These are phyloP conservation scores for Cordyceps sp. DNA, from an alignment of 2,329 filamentous ascomycete species.

Conservation along the genomic window DNA sequence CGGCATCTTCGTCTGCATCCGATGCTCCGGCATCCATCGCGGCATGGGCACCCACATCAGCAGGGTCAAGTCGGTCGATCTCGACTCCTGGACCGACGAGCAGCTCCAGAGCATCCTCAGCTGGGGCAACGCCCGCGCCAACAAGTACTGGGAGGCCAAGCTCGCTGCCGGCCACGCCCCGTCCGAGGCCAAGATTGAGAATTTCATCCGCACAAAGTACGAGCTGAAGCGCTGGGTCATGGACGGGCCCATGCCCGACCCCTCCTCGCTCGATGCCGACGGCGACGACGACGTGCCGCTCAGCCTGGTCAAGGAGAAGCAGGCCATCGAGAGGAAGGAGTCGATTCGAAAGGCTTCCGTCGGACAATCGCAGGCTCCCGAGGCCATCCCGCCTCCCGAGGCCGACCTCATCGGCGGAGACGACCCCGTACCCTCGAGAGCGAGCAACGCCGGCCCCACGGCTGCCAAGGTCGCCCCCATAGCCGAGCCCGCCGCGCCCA, in stretches of 20 bases:
- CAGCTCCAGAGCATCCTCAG: constrained; percentile 83
- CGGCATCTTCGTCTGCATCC: constrained; percentile 93
- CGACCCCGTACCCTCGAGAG: constrained; percentile 49
- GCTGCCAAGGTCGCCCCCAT: constrained; percentile 40
- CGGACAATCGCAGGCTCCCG: constrained; percentile 22
- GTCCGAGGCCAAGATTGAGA: constrained; percentile 96
- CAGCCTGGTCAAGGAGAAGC: constrained; percentile 49
- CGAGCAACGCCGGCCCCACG: constrained; percentile 57
- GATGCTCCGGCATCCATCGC: constrained; percentile 95
- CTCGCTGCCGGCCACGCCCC: constrained; percentile 79
- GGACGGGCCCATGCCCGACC: constrained; percentile 89
- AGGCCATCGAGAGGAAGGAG: constrained; percentile 42
- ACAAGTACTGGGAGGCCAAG: constrained; percentile 98
- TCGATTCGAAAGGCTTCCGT: constrained; percentile 43
- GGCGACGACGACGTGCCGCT: constrained; percentile 68
- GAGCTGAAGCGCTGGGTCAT: constrained; percentile 99
- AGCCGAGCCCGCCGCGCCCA: constrained; percentile 47
- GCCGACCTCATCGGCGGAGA: constrained; percentile 75
- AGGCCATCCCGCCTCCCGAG: constrained; percentile 24
- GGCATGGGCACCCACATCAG: constrained; percentile 99
- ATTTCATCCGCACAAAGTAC: constrained; percentile 98
- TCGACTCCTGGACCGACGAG: constrained; percentile 97
- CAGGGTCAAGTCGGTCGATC: constrained; percentile 91
- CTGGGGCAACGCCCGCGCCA: constrained; percentile 93
- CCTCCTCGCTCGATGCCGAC: constrained; percentile 66